phyloP scores from a whole-genome alignment of 331 rosid species.

The Telfairia occidentalis region DNA sequence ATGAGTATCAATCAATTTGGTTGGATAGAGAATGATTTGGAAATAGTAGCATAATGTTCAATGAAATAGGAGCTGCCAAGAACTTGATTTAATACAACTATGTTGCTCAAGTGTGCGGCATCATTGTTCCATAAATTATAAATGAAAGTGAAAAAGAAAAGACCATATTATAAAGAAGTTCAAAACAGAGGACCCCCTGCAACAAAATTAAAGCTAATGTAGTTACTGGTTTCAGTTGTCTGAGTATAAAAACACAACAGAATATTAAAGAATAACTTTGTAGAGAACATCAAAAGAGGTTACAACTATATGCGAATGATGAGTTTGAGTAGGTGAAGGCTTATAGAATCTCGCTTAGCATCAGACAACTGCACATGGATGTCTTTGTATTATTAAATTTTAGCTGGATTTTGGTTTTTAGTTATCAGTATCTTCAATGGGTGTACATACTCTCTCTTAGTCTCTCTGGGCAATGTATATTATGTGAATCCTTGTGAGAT shows the following conservation, averaged over 20 bases:
- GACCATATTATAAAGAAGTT: neutral
- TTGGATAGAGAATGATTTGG: neutral
- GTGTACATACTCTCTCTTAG: neutral
- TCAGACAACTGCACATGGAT: neutral
- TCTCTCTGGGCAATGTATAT: neutral
- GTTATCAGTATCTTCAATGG: neutral
- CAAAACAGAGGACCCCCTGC: neutral
- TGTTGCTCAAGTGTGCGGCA: neutral
- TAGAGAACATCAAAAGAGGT: neutral
- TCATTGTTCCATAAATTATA: neutral
- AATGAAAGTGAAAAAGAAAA: neutral
- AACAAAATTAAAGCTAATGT: neutral
- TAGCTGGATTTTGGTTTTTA: neutral
- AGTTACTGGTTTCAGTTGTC: neutral
- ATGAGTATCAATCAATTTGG: neutral
- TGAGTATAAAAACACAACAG: neutral
- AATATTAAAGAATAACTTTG: neutral
- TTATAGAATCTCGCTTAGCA: neutral
- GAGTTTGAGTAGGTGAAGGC: neutral
- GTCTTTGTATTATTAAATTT: neutral
- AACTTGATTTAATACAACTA: neutral
- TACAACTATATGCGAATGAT: neutral
- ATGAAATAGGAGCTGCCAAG: neutral
- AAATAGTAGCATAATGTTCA: neutral
- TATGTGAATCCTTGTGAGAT: slow-evolving; percentile 1